Percentiles rank a stretch among this genome's conserved stretches.
phyloP scores from a whole-genome alignment of 1,284 basidiomycete genomes.

The Chiua sp. region DNA sequence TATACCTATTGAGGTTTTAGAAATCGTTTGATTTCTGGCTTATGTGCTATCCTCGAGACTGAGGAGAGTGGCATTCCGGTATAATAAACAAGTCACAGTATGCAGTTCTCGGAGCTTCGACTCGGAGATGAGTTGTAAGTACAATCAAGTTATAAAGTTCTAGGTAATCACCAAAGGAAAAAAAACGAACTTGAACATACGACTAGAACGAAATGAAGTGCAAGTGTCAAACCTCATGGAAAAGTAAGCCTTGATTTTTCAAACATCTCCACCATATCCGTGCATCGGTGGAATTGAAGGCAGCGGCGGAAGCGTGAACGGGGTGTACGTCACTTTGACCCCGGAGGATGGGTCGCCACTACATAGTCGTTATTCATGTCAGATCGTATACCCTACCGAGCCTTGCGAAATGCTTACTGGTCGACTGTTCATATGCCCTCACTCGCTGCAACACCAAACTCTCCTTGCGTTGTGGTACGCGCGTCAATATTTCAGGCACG shows the following conservation, averaged over 20 bases:
- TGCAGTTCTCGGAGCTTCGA: too few species aligned
- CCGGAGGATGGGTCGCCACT: slow-evolving; percentile 2
- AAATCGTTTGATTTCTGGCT: too few species aligned
- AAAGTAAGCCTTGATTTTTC: slow-evolving; percentile 44
- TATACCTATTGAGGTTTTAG: too few species aligned
- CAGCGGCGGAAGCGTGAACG: slow-evolving; percentile 48
- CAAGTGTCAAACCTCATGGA: slow-evolving; percentile 13
- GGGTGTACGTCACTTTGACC: slow-evolving; percentile 18
- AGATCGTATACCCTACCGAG: neutral
- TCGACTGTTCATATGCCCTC: slow-evolving; percentile 41
- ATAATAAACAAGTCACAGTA: too few species aligned
- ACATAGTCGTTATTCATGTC: neutral
- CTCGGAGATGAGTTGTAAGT: too few species aligned
- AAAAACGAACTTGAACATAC: neutral
- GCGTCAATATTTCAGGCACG: slow-evolving; percentile 22
- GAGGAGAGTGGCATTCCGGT: too few species aligned
- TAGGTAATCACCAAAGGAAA: slow-evolving; percentile 2
- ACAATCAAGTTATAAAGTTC: too few species aligned
- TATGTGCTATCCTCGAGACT: too few species aligned
- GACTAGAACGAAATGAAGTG: neutral
- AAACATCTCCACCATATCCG: slow-evolving; percentile 32
- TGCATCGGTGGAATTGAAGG: slow-evolving; percentile 40
- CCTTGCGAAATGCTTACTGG: slow-evolving; percentile 19
- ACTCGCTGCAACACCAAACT: slow-evolving; percentile 58
- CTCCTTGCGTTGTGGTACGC: slow-evolving; percentile 38